These are phyloP conservation scores for Boletus pseudopeckii DNA, from an alignment of 768 basidiomycete genomes.

Conservation along the genomic window DNA sequence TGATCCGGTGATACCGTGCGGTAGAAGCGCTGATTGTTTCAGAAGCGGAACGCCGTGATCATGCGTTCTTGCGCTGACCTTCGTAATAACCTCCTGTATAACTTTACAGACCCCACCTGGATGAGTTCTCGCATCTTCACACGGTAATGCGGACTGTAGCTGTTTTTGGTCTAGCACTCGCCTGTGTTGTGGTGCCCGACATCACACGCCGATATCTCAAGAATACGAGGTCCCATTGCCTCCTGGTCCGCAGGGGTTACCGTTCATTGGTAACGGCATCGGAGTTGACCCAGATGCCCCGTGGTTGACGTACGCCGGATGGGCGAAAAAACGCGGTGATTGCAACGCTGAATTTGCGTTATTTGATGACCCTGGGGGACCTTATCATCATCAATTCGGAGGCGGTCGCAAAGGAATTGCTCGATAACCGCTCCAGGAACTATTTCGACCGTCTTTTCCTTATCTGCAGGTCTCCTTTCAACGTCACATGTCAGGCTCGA, in stretches of 20 bases:
- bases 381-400: slow-evolving; percentile 49
- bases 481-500: background rate
- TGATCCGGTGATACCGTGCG: background rate
- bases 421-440: slow-evolving; percentile 45
- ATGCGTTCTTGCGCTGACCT: background rate
- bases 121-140: background rate
- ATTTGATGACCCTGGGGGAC: slow-evolving; percentile 29
- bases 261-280: slow-evolving; percentile 38
- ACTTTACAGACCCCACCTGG: background rate
- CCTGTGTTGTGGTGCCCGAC: slow-evolving; percentile 8
- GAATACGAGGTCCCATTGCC: slow-evolving; percentile 17
- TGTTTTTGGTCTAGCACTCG: slow-evolving; percentile 2
- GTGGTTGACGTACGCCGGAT: slow-evolving; percentile 38
- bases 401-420: slow-evolving; percentile 41
- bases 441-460: slow-evolving; percentile 50
- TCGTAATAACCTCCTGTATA: background rate
- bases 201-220: slow-evolving; percentile 8
- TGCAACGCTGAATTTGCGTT: background rate
- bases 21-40: background rate
- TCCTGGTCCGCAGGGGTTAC: slow-evolving; percentile 38
- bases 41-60: background rate
- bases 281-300: slow-evolving; percentile 30
- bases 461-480: slow-evolving; percentile 3
- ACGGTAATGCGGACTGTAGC: slow-evolving; percentile 5
- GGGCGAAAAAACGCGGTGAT: slow-evolving; percentile 36